Evolutionary conservation across 495 filamentous ascomycete genomes (phyloP), one percentile per base, ranked within the genome.

Genomic region (Neohortaea acidophila): DNA sequence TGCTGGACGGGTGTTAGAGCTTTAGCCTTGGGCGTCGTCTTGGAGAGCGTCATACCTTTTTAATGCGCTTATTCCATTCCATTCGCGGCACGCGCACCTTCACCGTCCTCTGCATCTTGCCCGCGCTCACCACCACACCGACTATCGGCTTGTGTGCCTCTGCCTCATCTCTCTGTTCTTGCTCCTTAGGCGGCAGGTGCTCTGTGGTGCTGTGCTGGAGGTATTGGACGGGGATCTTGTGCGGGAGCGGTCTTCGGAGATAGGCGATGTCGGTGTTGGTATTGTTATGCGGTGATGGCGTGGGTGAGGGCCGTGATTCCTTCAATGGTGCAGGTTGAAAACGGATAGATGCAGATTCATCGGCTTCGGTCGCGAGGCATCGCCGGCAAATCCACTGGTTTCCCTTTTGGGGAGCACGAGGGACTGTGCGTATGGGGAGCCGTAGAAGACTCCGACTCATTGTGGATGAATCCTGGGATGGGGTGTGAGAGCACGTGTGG

Each of bases 71-170:
- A 55, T 79, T 74, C 74, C 74, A 81, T 48, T 64, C 61, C 44
- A 68, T 64, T 8, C 60, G 62, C 14, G 72, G 69, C 7, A 78
- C 60, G 22, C 68, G 67, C 36, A 81, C 79, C 56, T 75, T 81
- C 44, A 80, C 75, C 4, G 77, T 79, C 57, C 73, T 75, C 43
- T 66, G 56, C 75, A 81, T 81, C 33, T 71, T 63, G 13, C 78
- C 78, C 0, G 77, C 68, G 22, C 74, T 76, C 25, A 81, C 66
- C 25, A 84, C 78, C 14, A 81, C 70, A 51, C 67, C 69, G 32
- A 58, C 59, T 25, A 64, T 51, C 25, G 30, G 27, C 38, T 35
- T 42, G 21, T 43, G 45, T 28, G 15, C 12, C 20, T 18, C n/a
- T 15, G 22, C 31, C 29, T 19, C 15, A 25, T 26, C 39, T 17